Evolutionary conservation across 2,329 filamentous ascomycete genomes (phyloP).

Genomic region (Pseudovirgaria hyperparasitica): DNA sequence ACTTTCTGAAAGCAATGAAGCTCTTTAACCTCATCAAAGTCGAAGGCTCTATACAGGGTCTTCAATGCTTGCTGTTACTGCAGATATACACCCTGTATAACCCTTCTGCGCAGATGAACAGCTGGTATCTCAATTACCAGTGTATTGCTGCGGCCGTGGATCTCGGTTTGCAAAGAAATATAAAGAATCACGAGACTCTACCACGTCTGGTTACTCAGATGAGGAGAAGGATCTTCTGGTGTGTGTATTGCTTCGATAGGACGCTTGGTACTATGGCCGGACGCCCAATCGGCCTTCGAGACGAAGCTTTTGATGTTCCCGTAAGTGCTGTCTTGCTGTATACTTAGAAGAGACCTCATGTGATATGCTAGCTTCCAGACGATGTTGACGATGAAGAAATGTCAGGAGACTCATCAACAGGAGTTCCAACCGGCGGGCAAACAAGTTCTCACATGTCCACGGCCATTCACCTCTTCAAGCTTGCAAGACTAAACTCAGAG

Average conservation of each 20-base stretch:
- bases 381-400: constrained; percentile 9
- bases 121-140: constrained; percentile 45
- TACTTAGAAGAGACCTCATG: neutral
- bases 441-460: constrained; percentile 25
- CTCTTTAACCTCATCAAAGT: constrained; percentile 34
- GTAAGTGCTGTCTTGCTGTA: neutral
- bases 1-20: constrained; percentile 35
- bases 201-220: constrained; percentile 40
- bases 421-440: constrained; percentile 5
- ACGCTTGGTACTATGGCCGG: constrained; percentile 44
- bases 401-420: constrained; percentile 4
- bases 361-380: constrained; percentile 10
- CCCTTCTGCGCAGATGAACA: constrained; percentile 35
- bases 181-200: constrained; percentile 30
- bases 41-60: constrained; percentile 35
- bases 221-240: constrained; percentile 44
- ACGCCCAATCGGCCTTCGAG: constrained; percentile 40
- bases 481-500: constrained; percentile 39
- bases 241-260: constrained; percentile 39
- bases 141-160: constrained; percentile 40
- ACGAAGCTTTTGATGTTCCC: constrained; percentile 43
- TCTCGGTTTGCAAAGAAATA: constrained; percentile 38
- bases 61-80: constrained; percentile 36
- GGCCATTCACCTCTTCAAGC: constrained; percentile 37
- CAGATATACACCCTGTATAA: constrained; percentile 40